These are phyloP conservation scores for Jamesozyma lodderae DNA, from an alignment of 805 yeast species.

Conservation along the genomic window DNA sequence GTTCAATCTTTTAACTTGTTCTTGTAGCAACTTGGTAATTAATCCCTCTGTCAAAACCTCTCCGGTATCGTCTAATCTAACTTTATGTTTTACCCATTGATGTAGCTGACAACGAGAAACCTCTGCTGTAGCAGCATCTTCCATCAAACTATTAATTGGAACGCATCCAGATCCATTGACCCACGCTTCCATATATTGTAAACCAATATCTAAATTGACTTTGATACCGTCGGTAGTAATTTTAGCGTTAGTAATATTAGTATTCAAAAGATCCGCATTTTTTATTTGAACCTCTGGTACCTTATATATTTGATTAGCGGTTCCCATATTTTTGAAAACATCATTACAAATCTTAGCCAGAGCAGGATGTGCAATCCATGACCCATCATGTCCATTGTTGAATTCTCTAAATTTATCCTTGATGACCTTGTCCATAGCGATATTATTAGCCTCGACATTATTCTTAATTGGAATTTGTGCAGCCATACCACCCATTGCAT, in stretches of 20 bases:
- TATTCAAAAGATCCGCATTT: constrained; percentile 52
- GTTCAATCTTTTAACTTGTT: constrained; percentile 51
- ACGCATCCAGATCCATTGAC: constrained; percentile 77
- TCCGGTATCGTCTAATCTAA: constrained; percentile 48
- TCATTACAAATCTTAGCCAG: constrained; percentile 62
- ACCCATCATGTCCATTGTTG: constrained; percentile 73
- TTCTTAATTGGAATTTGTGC: constrained; percentile 76
- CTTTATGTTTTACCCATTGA: constrained; percentile 76
- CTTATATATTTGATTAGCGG: constrained; percentile 62
- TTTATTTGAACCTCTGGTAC: constrained; percentile 40
- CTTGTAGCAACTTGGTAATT: constrained; percentile 47
- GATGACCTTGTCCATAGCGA: constrained; percentile 64
- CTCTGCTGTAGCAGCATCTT: constrained; percentile 86
- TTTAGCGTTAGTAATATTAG: constrained; percentile 51
- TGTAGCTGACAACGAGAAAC: constrained; percentile 74
- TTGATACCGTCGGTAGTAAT: constrained; percentile 65
- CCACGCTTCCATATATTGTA: constrained; percentile 81
- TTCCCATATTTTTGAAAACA: constrained; percentile 72
- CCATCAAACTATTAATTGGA: constrained; percentile 79
- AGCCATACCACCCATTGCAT: constrained; percentile 89
- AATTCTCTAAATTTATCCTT: constrained; percentile 73
- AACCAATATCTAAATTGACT: constrained; percentile 65
- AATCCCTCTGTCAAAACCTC: constrained; percentile 50
- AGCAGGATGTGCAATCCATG: constrained; percentile 88
- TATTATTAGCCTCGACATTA: constrained; percentile 51